phyloP scores from a whole-genome alignment of 257 asterid species.

The Solanum corneliomulleri region DNA sequence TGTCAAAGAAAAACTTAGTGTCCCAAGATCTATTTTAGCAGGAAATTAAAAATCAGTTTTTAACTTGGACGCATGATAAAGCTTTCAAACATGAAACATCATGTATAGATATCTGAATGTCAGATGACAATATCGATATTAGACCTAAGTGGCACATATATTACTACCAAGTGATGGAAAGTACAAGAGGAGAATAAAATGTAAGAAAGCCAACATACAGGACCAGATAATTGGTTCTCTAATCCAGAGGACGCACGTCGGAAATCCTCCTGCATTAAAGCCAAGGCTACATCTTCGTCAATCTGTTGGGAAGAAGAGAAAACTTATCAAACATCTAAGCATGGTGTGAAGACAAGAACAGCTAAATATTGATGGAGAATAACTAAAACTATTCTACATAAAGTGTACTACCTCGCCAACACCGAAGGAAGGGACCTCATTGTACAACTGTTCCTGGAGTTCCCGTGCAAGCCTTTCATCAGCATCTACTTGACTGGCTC shows the following conservation, averaged over 20 bases:
- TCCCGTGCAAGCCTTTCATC: constrained; percentile 87
- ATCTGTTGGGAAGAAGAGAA: constrained; percentile 26
- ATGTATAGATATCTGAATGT: background rate
- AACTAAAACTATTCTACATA: background rate
- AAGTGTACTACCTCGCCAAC: constrained; percentile 37
- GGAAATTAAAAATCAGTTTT: background rate
- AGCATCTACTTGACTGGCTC: constrained; percentile 74
- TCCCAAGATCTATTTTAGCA: background rate
- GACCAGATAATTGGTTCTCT: constrained; percentile 17
- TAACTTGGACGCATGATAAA: background rate
- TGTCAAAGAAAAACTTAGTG: background rate
- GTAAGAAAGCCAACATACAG: constrained; percentile 30
- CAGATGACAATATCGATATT: background rate
- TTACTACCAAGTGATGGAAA: background rate
- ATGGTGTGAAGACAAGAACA: background rate
- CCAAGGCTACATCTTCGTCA: constrained; percentile 43
- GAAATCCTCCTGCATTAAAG: constrained; percentile 37
- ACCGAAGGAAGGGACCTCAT: constrained; percentile 45
- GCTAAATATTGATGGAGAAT: background rate
- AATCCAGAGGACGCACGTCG: constrained; percentile 21
- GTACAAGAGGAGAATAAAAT: background rate
- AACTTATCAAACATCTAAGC: background rate
- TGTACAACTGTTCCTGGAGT: constrained; percentile 84
- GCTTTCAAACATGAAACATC: background rate
- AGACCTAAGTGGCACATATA: background rate